These are phyloP conservation scores for Annulohypoxylon maeteangense DNA, from an alignment of 495 filamentous ascomycete genomes.

Conservation along the genomic window DNA sequence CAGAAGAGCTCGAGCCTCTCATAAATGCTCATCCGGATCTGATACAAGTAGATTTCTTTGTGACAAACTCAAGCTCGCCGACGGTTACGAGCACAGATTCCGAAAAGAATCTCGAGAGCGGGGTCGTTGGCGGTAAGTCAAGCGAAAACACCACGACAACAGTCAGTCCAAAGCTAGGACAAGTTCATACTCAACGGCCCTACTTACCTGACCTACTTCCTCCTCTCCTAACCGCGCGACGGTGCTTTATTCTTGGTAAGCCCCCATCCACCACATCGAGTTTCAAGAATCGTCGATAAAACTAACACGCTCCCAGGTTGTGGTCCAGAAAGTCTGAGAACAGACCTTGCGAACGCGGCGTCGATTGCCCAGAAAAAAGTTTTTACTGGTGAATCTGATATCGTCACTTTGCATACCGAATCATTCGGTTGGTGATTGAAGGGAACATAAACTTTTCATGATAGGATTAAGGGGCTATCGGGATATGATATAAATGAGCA, in stretches of 20 bases:
- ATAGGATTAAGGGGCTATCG: neutral
- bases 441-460: neutral
- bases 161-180: constrained; percentile 27
- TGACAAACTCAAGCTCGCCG: constrained; percentile 25
- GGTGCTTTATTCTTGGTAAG: constrained; percentile 33
- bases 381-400: constrained; percentile 65
- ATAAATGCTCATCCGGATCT: constrained; percentile 26
- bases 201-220: constrained; percentile 30
- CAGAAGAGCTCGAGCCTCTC: constrained; percentile 27
- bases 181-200: constrained; percentile 25
- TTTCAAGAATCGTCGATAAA: neutral
- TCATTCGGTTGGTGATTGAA: constrained; percentile 51
- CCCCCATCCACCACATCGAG: neutral
- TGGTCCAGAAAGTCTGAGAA: constrained; percentile 74
- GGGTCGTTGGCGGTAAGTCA: constrained; percentile 7
- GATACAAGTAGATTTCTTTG: constrained; percentile 32
- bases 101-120: constrained; percentile 27
- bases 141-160: constrained; percentile 18
- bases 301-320: constrained; percentile 56
- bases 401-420: constrained; percentile 80
- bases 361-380: constrained; percentile 73
- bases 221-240: constrained; percentile 19
- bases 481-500: constrained; percentile 3
- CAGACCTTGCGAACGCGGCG: constrained; percentile 72
- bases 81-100: constrained; percentile 12